Base-by-base conservation (phyloP, 2,329 filamentous ascomycete species). In the Stachybotrys echinatus region DNA sequence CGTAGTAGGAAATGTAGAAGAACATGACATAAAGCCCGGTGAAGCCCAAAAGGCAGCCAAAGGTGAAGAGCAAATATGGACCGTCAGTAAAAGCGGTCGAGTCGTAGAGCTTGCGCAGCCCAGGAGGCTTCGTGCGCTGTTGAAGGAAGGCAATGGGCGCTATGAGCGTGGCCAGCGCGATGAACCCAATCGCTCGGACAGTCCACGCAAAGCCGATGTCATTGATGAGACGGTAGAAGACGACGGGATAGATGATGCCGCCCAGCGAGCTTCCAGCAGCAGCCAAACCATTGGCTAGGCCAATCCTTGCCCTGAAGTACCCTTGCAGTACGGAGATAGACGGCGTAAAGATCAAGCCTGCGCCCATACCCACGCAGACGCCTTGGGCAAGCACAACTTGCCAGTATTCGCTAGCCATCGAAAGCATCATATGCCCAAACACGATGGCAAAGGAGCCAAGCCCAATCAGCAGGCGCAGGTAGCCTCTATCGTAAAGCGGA, bases 401-500 rank as follows among this genome's bases (percentile, higher is more conserved):
- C 65, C 67, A 78, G 59, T 74, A 77, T 2, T 58, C 52, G 1
- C 54, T 63, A n/a, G 56, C 61, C 0, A 73, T 49, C 20, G 58
- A 64, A 1, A 64, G 57, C 65, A 71, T 73, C 63, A 79, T 74
- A 54, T 74, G 64, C 2, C 76, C 75, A 14, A 79, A 64, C 5
- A 75, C 67, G 6, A 73, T 62, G 5, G 76, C 52, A 48, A 72
- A 62, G 3, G 64, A 59, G 18, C 77, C 76, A 4, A 58, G 53
- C 3, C 63, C n/a, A 3, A 80, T 49, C 1, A 78, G 61, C 5
- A 57, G 52, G 12, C 66, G 64, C 34, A 75, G 67, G 52, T 74
- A 68, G 6, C 78, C 78, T 3, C 65, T 63, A 58, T 81, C 77
- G 45, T 69, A 74, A 0, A 77, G 55, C 1, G 71, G 74, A 0